Conservation (phyloP, 2,329 filamentous ascomycete species). For the Penicillium sp. region DNA sequence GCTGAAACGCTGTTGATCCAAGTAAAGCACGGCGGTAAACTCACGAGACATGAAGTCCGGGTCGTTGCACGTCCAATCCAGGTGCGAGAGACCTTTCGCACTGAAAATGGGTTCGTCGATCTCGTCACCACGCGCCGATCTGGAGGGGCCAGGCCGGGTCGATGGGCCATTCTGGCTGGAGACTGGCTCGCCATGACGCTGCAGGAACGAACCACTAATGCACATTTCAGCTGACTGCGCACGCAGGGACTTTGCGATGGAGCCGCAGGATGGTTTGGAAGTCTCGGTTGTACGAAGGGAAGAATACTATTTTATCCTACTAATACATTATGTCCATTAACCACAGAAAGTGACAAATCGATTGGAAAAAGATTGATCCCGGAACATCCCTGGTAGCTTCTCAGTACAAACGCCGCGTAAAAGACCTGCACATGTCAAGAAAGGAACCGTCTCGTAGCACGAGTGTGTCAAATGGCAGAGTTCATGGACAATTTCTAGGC, state of each 20-base stretch:
- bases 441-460: not conserved
- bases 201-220: constrained; percentile 32
- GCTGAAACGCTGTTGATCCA: constrained; percentile 5
- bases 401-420: constrained; percentile 23
- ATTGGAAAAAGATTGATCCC: constrained; percentile 11
- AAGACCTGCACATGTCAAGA: constrained; percentile 13
- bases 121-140: constrained; percentile 15
- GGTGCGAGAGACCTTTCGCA: not conserved
- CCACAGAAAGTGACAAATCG: constrained; percentile 2
- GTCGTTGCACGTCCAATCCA: constrained; percentile 1
- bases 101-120: constrained; percentile 13
- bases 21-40: constrained; percentile 17
- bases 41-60: constrained; percentile 8
- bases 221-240: constrained; percentile 24
- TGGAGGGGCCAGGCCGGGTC: constrained; percentile 9
- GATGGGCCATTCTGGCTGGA: constrained; percentile 4
- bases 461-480: not conserved
- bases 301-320: not conserved
- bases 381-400: constrained; percentile 14
- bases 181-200: constrained; percentile 18
- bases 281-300: not conserved
- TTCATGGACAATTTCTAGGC: constrained; percentile 17
- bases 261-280: constrained; percentile 3
- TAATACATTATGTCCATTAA: too few relatives aligned
- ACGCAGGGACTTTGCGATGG: not conserved